Percentiles rank a stretch among this genome's conserved stretches.
phyloP scores from a whole-genome alignment of 1,139 yeast species.

The Candida frijolesensis region DNA sequence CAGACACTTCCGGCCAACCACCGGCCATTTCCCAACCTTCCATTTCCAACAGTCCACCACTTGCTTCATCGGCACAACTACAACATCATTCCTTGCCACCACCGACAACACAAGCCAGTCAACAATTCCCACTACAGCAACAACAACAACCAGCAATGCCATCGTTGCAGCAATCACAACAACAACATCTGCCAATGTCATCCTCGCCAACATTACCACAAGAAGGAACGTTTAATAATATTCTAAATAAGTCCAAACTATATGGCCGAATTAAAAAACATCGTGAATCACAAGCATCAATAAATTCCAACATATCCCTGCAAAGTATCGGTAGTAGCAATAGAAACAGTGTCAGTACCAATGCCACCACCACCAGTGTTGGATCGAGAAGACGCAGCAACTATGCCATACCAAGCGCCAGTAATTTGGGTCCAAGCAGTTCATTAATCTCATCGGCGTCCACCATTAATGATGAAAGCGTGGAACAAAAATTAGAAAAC shows the following conservation, averaged over 20 bases:
- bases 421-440: slow-evolving; percentile 4
- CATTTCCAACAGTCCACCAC: neutral
- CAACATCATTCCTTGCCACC: slow-evolving; percentile 2
- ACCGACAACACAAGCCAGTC: slow-evolving; percentile 9
- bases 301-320: slow-evolving; percentile 27
- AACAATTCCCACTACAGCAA: neutral
- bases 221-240: slow-evolving; percentile 29
- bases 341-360: slow-evolving; percentile 29
- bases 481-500: slow-evolving; percentile 34
- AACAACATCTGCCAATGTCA: neutral
- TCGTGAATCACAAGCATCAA: slow-evolving; percentile 40
- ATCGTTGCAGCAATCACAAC: neutral
- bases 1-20: neutral
- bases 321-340: slow-evolving; percentile 19
- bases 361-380: slow-evolving; percentile 19
- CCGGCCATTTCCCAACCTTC: neutral
- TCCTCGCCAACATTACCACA: slow-evolving; percentile 4
- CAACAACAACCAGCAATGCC: neutral
- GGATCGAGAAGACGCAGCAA: slow-evolving; percentile 30
- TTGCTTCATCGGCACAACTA: neutral
- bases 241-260: slow-evolving; percentile 39
- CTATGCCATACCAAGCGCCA: slow-evolving; percentile 10
- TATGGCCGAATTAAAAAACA: slow-evolving; percentile 42
- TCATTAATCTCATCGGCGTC: slow-evolving; percentile 11
- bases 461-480: slow-evolving; percentile 1